Conservation (phyloP, 176 grass and related monocot genomes). For the Paspalum notatum region DNA sequence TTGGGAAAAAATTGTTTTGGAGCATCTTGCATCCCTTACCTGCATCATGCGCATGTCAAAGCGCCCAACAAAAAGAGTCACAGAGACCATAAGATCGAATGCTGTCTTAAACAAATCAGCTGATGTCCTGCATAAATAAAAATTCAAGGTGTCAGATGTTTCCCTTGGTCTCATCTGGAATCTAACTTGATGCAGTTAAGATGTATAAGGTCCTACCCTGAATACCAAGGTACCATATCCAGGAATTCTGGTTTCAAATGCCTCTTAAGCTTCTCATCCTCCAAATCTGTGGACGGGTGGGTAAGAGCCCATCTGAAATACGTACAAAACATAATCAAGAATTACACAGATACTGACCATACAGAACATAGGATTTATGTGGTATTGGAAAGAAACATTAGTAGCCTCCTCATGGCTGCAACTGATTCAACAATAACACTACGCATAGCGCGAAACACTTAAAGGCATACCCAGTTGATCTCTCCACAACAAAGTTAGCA, state of each 20-base stretch:
- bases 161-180: slow-evolving; percentile 30
- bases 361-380: neutral
- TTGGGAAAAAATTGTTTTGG: neutral
- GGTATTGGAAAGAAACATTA: neutral
- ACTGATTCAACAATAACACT: slow-evolving; percentile 11
- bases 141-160: slow-evolving; percentile 41
- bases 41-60: slow-evolving; percentile 99
- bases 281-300: slow-evolving; percentile 61
- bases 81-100: slow-evolving; percentile 95
- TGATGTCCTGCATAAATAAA: slow-evolving; percentile 72
- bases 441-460: slow-evolving; percentile 31
- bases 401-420: slow-evolving; percentile 1
- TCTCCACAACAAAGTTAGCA: slow-evolving; percentile 91
- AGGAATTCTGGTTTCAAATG: slow-evolving; percentile 95
- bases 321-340: slow-evolving; percentile 31
- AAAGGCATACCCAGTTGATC: slow-evolving; percentile 81
- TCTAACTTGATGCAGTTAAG: slow-evolving; percentile 15
- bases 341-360: neutral
- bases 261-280: slow-evolving; percentile 77
- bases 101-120: slow-evolving; percentile 99
- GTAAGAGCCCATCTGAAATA: slow-evolving; percentile 87
- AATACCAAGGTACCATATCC: slow-evolving; percentile 99
- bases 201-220: slow-evolving; percentile 64
- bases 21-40: slow-evolving; percentile 44
- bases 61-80: slow-evolving; percentile 96